phyloP scores from a whole-genome alignment of 2,329 filamentous ascomycete species.

The Pyrenophora graminea region DNA sequence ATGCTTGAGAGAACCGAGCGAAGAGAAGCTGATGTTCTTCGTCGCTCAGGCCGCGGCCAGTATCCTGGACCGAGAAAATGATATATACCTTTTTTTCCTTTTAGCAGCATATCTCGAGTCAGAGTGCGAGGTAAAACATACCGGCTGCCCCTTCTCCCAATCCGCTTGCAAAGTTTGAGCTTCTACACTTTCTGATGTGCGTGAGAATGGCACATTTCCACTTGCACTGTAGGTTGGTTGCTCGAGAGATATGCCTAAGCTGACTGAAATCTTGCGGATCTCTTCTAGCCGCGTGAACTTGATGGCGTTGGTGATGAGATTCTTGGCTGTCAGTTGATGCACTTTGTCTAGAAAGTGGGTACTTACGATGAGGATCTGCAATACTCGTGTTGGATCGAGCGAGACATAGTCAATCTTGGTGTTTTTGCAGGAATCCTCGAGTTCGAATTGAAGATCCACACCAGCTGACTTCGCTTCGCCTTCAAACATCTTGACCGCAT shows the following conservation, averaged over 20 bases:
- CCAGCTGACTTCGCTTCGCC: constrained; percentile 40
- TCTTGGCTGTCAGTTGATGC: constrained; percentile 22
- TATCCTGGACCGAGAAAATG: constrained; percentile 46
- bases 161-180: constrained; percentile 31
- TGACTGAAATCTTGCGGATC: constrained; percentile 44
- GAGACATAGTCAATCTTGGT: constrained; percentile 44
- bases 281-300: constrained; percentile 50
- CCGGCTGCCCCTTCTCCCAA: constrained; percentile 38
- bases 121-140: not conserved
- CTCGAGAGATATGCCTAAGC: constrained; percentile 36
- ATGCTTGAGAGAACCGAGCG: constrained; percentile 38
- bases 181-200: constrained; percentile 13
- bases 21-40: constrained; percentile 45
- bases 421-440: constrained; percentile 45
- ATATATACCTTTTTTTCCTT: constrained; percentile 39
- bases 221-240: constrained; percentile 40
- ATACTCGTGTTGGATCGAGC: constrained; percentile 49
- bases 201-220: constrained; percentile 22
- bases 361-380: constrained; percentile 43
- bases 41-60: constrained; percentile 45
- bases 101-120: not conserved
- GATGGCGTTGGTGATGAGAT: constrained; percentile 51
- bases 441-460: constrained; percentile 31
- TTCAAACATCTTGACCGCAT: constrained; percentile 47
- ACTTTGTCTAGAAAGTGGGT: not conserved